A percentile compares a stretch with the other conserved stretches of the same genome.
These are phyloP conservation scores for Prunus mongolica DNA, from an alignment of 306 rosid species.

Conservation along the genomic window DNA sequence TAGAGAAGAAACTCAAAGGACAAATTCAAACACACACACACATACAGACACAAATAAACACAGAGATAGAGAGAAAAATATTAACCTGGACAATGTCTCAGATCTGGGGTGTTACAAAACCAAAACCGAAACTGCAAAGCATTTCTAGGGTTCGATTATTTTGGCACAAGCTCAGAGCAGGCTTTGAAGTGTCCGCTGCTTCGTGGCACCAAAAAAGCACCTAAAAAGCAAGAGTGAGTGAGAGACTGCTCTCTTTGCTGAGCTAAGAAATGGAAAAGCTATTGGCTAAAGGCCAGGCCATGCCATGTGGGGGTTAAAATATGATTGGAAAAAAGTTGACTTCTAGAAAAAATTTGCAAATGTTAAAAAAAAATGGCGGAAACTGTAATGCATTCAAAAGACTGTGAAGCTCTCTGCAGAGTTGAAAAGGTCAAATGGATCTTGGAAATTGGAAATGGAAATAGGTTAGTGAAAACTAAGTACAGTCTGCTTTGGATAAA, in stretches of 20 bases:
- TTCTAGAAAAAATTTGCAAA: neutral
- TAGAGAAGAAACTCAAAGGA: neutral
- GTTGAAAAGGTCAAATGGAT: too few relatives aligned
- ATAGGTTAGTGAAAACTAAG: neutral
- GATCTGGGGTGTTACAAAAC: constrained; percentile 43
- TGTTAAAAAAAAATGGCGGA: constrained; percentile 9
- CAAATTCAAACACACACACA: constrained; percentile 12
- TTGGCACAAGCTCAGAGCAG: constrained; percentile 8
- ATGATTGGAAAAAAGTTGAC: neutral
- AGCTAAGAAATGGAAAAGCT: constrained; percentile 24
- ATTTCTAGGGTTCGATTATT: constrained; percentile 37
- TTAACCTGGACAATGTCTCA: constrained; percentile 19
- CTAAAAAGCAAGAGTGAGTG: constrained; percentile 13
- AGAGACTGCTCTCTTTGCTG: constrained; percentile 26
- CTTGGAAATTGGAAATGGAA: too few relatives aligned
- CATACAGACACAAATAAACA: neutral
- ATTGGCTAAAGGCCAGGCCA: neutral
- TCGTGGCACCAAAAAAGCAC: constrained; percentile 33
- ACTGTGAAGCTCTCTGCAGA: neutral
- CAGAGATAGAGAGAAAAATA: neutral
- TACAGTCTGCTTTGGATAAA: neutral
- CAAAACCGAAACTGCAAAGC: constrained; percentile 21
- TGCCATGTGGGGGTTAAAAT: constrained; percentile 9
- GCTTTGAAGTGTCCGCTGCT: constrained; percentile 26
- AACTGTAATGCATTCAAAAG: neutral